Conservation (phyloP, 495 filamentous ascomycete genomes). For the Penicillium soppii region DNA sequence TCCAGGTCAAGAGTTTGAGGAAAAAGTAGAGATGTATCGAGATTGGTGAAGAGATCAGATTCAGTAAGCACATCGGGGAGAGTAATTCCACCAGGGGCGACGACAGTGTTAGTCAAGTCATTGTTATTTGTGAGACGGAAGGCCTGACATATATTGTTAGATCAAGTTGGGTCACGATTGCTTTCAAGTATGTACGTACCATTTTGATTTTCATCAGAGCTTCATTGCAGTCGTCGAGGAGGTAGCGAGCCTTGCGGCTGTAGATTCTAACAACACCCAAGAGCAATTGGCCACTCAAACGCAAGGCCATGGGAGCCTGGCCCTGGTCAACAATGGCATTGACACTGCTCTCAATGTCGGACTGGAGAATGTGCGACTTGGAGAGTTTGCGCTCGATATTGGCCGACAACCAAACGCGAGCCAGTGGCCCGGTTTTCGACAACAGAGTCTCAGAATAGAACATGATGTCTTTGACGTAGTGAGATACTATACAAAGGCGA, state of each 20-base stretch:
- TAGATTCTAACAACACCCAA: conserved; percentile 97
- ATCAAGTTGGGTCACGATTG: not conserved
- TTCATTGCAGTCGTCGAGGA: conserved; percentile 96
- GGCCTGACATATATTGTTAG: conserved; percentile 47
- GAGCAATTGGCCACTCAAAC: conserved; percentile 88
- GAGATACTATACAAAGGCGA: conserved; percentile 8
- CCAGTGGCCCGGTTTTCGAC: conserved; percentile 93
- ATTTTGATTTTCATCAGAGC: conserved; percentile 97
- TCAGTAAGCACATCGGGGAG: conserved; percentile 88
- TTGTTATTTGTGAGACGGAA: conserved; percentile 79
- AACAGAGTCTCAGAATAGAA: conserved; percentile 97
- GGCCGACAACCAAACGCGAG: conserved; percentile 96
- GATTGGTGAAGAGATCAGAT: conserved; percentile 75
- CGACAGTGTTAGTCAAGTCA: conserved; percentile 69
- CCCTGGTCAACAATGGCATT: conserved; percentile 90
- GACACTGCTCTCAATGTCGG: conserved; percentile 89
- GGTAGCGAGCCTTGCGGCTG: conserved; percentile 91
- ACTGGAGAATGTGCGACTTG: conserved; percentile 89
- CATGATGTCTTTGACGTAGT: conserved; percentile 56
- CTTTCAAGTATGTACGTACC: conserved; percentile 53
- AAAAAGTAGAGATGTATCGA: conserved; percentile 72
- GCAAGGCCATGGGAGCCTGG: conserved; percentile 91
- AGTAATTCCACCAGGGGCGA: conserved; percentile 66
- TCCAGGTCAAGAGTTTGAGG: conserved; percentile 62
- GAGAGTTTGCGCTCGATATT: conserved; percentile 97